phyloP scores from a whole-genome alignment of 306 rosid genomes.

The Begonia masoniana region DNA sequence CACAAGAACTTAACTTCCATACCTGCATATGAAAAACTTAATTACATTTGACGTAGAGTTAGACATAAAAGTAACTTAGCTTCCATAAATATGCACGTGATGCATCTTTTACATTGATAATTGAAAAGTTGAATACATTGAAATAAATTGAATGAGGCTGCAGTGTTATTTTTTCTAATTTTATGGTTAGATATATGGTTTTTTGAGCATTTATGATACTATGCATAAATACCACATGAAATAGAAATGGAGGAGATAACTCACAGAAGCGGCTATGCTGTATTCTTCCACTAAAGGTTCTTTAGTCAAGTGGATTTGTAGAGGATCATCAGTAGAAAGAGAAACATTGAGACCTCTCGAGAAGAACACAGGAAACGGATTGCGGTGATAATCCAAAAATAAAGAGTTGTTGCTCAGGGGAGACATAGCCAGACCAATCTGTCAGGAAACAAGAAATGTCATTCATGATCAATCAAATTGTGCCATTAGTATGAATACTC shows the following conservation, averaged over 20 bases:
- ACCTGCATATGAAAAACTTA: slow-evolving; percentile 34
- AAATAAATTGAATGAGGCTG: not conserved
- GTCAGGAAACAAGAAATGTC: slow-evolving; percentile 6
- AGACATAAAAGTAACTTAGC: not conserved
- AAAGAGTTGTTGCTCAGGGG: slow-evolving; percentile 94
- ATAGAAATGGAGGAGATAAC: slow-evolving; percentile 17
- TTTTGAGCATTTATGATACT: not conserved
- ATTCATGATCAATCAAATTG: not conserved
- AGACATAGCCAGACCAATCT: slow-evolving; percentile 98
- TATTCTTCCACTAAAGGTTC: slow-evolving; percentile 98
- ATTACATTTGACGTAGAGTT: not conserved
- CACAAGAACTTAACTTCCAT: slow-evolving; percentile 96
- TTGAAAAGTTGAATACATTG: too few relatives aligned
- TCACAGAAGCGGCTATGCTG: slow-evolving; percentile 97
- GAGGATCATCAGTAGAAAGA: slow-evolving; percentile 98
- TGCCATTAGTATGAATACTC: not conserved
- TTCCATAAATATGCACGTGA: too few relatives aligned
- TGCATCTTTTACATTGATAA: too few relatives aligned
- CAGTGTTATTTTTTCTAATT: not conserved
- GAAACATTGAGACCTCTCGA: slow-evolving; percentile 91
- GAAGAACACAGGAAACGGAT: slow-evolving; percentile 85
- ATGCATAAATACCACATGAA: not conserved
- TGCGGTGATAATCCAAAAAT: slow-evolving; percentile 92
- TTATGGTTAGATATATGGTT: not conserved
- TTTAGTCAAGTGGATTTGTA: slow-evolving; percentile 93